Percentiles rank a stretch among this genome's conserved stretches.
phyloP scores from a whole-genome alignment of 164 flowering plant species.

The Vitis cinerea region DNA sequence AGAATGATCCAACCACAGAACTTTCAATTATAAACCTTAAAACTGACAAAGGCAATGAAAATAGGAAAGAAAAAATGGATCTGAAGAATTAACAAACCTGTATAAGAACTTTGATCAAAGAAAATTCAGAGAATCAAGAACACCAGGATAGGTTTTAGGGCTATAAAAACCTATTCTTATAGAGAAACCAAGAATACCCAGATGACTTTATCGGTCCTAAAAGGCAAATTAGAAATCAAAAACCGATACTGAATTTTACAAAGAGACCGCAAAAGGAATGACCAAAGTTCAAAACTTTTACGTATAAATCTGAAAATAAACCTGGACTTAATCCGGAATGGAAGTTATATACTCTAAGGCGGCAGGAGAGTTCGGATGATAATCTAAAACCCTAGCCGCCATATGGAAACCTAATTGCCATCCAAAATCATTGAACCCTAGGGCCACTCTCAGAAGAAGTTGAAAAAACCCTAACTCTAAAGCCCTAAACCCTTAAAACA shows the following conservation, averaged over 20 bases:
- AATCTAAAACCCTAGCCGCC: slow-evolving; percentile 9
- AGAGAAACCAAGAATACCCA: too few relatives aligned
- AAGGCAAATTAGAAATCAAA: too few relatives aligned
- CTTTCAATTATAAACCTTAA: too few relatives aligned
- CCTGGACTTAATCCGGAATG: not conserved
- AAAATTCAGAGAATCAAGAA: too few relatives aligned
- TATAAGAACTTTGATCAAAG: too few relatives aligned
- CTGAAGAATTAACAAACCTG: too few relatives aligned
- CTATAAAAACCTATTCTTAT: too few relatives aligned
- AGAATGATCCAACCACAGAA: too few relatives aligned
- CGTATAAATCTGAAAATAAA: not conserved
- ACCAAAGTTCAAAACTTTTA: not conserved
- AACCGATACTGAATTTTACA: not conserved
- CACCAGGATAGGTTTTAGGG: too few relatives aligned
- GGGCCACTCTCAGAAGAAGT: not conserved
- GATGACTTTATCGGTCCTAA: too few relatives aligned
- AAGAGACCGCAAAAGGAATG: not conserved
- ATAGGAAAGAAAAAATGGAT: too few relatives aligned
- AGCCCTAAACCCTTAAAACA: not conserved
- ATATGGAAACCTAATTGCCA: not conserved
- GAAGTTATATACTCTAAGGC: not conserved
- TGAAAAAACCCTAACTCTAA: slow-evolving; percentile 1
- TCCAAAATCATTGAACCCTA: not conserved
- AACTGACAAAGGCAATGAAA: too few relatives aligned
- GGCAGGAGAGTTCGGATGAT: not conserved